Base-by-base conservation (phyloP, 768 basidiomycete genomes). In the Calocera cornea region DNA sequence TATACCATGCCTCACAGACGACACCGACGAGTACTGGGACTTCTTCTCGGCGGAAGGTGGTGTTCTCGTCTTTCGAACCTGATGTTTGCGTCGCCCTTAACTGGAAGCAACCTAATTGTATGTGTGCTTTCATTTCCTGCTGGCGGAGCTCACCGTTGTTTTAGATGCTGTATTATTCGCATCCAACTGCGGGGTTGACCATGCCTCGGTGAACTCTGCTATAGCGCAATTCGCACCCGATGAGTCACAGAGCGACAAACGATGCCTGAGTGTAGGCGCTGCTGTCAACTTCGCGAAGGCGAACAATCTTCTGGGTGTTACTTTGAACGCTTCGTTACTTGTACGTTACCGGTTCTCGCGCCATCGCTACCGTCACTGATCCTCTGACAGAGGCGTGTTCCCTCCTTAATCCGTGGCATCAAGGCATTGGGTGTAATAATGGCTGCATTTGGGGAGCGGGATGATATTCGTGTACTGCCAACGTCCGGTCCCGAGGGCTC, bases 81-180 rank as follows among this genome's bases (percentile, higher is more conserved):
- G 87, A 90, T 74, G 84, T 93, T 0, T 95, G 93, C 76, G 86
- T 90, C 8, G 87, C 90, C 17, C 77, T 97, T 66, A 98, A 99
- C 73, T 98, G 95, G 97, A 99, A 99, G 77, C 95, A 99, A 77
- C 95, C 95, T 14, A 98, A 98, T 76, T 98, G 95, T 92, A 78
- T 63, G 50, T 66, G 24, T 38, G 41, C 68, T 31, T 31, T 41
- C 66, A 67, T 66, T 66, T 64, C 38, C 36, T 75, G n/a, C 33
- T 44, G 34, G 16, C 7, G 1, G 41, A 65, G 69, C 40, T 67
- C 22, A 68, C 64, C 50, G 54, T 49, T 22, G 34, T 64, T 34
- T 41, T 68, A 92, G 93, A 95, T 82, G 93, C 95, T 66, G 95
- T 98, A 40, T 97, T 98, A 80, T 91, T 97, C 76, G 87, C 90